Conservation (phyloP, 352 stramenopile genomes). For the Globisporangium takayamanum region DNA sequence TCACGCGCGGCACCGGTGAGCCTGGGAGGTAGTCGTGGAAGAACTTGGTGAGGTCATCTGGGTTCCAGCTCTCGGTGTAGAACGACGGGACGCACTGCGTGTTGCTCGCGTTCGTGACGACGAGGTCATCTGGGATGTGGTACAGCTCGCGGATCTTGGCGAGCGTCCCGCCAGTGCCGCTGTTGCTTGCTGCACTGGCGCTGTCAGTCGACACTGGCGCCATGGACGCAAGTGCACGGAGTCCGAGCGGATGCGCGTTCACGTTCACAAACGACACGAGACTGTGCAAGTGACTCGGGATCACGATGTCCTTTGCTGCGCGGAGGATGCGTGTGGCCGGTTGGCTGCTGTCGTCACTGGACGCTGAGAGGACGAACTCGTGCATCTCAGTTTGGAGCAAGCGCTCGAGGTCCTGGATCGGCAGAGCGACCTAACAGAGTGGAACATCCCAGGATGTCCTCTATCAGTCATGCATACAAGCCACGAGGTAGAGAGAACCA, state of each 20-base stretch:
- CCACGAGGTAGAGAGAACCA: not conserved
- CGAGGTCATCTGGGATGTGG: conserved; percentile 54
- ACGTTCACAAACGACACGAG: conserved; percentile 62
- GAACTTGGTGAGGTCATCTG: conserved; percentile 50
- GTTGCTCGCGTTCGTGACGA: conserved; percentile 59
- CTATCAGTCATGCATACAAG: too few species aligned
- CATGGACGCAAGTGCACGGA: conserved; percentile 37
- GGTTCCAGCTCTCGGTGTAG: conserved; percentile 62
- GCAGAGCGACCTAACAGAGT: conserved; percentile 23
- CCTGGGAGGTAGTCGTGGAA: conserved; percentile 43
- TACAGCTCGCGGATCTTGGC: conserved; percentile 51
- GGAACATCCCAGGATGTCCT: too few species aligned
- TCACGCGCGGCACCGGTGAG: conserved; percentile 35
- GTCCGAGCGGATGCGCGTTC: conserved; percentile 53
- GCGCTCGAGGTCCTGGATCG: conserved; percentile 37
- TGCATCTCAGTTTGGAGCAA: conserved; percentile 51
- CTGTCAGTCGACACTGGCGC: conserved; percentile 5
- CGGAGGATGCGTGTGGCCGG: conserved; percentile 31
- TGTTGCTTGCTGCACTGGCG: not conserved
- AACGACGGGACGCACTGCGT: conserved; percentile 69
- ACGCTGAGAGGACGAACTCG: conserved; percentile 21
- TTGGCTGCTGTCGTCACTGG: not conserved
- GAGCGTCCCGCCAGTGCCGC: conserved; percentile 21
- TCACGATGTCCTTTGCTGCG: conserved; percentile 19
- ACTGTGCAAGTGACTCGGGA: conserved; percentile 34